Evolutionary conservation across 2,329 filamentous ascomycete genomes (phyloP).

Genomic region (Colletotrichum costaricense): DNA sequence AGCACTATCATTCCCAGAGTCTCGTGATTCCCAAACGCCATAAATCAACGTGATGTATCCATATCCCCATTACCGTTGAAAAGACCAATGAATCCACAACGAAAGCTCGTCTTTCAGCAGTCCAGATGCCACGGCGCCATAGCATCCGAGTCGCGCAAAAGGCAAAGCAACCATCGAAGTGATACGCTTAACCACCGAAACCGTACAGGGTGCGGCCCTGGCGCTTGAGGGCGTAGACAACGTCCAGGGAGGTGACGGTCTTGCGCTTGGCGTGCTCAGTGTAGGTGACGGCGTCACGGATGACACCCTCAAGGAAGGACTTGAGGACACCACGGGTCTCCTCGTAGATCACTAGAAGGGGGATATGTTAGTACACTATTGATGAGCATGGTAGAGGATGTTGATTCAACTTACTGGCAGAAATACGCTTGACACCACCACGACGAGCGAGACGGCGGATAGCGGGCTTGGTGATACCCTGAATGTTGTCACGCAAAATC

Average conservation of each 20-base stretch:
- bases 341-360: slow-evolving; percentile 75
- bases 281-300: slow-evolving; percentile 82
- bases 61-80: slow-evolving; percentile 33
- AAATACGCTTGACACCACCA: slow-evolving; percentile 99
- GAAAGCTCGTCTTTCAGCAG: neutral
- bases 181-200: slow-evolving; percentile 80
- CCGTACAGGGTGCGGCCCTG: slow-evolving; percentile 85
- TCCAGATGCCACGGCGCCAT: slow-evolving; percentile 8
- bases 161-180: slow-evolving; percentile 17
- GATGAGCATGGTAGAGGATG: neutral
- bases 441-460: slow-evolving; percentile 98
- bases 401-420: slow-evolving; percentile 75
- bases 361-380: slow-evolving; percentile 29
- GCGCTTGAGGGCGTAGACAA: slow-evolving; percentile 76
- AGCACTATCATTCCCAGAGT: slow-evolving; percentile 36
- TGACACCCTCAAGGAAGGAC: slow-evolving; percentile 82
- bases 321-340: slow-evolving; percentile 82
- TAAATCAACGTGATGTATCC: slow-evolving; percentile 39
- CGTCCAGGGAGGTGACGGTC: slow-evolving; percentile 78
- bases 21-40: slow-evolving; percentile 40
- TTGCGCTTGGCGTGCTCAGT: slow-evolving; percentile 86
- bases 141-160: neutral
- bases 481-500: slow-evolving; percentile 99
- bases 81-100: slow-evolving; percentile 31
- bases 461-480: slow-evolving; percentile 98